These are phyloP conservation scores for Mytilinidion resinicola DNA, from an alignment of 495 filamentous ascomycete genomes.

Conservation along the genomic window DNA sequence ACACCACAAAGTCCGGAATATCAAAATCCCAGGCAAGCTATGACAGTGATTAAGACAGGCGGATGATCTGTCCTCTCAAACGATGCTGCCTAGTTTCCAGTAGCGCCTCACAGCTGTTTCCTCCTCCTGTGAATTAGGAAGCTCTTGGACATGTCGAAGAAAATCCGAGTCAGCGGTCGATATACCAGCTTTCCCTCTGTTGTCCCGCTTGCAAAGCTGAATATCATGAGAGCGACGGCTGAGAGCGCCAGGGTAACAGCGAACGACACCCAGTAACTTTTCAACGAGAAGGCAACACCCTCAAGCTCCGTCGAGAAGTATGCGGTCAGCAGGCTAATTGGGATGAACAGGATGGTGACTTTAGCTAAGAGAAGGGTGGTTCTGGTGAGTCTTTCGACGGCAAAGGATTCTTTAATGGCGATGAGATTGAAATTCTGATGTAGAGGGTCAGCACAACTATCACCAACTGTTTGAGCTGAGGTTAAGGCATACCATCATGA, in stretches of 20 bases:
- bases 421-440: conserved; percentile 82
- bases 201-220: conserved; percentile 48
- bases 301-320: conserved; percentile 72
- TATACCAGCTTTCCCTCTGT: conserved; percentile 37
- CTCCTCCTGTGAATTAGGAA: conserved; percentile 2
- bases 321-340: conserved; percentile 75
- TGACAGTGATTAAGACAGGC: too few relatives aligned
- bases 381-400: conserved; percentile 69
- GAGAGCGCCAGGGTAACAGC: conserved; percentile 60
- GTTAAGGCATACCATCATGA: conserved; percentile 51
- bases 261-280: conserved; percentile 68
- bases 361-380: conserved; percentile 80
- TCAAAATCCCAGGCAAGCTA: too few relatives aligned
- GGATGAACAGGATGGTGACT: conserved; percentile 76
- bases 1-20: too few relatives aligned
- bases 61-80: too few relatives aligned
- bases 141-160: conserved; percentile 17
- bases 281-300: conserved; percentile 53
- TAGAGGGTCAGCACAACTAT: too few relatives aligned
- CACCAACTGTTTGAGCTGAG: too few relatives aligned
- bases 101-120: not conserved
- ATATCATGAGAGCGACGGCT: conserved; percentile 52
- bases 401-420: conserved; percentile 73
- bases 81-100: too few relatives aligned
- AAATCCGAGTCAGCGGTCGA: conserved; percentile 18